Percentiles rank a stretch among this genome's conserved stretches.
These are phyloP conservation scores for Lipomyces sp. DNA, from an alignment of 805 yeast genomes.

Conservation along the genomic window DNA sequence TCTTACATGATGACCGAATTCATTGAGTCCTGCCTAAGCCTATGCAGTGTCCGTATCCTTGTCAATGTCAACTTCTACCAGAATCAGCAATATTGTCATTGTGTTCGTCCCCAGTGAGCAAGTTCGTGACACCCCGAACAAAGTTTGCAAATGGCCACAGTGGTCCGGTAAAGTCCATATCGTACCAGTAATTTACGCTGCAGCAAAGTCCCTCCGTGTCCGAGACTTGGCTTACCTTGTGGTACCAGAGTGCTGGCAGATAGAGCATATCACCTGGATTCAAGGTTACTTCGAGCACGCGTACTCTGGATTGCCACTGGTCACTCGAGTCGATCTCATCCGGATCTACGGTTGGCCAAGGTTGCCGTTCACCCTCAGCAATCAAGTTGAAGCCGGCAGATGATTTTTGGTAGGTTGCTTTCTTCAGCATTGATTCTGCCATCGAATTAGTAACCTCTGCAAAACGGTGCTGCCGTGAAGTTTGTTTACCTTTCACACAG, in stretches of 20 bases:
- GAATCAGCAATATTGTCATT: neutral
- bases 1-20: neutral
- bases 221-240: slow-evolving; percentile 43
- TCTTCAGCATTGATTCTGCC: slow-evolving; percentile 41
- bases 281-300: slow-evolving; percentile 40
- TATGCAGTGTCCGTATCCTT: neutral
- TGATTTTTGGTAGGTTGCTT: slow-evolving; percentile 41
- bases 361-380: slow-evolving; percentile 25
- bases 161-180: slow-evolving; percentile 34
- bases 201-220: slow-evolving; percentile 32
- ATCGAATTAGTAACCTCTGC: too few relatives aligned
- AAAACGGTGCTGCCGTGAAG: too few relatives aligned
- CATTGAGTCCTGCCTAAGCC: neutral
- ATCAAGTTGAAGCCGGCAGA: slow-evolving; percentile 35
- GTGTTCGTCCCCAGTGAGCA: neutral
- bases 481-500: slow-evolving; percentile 22
- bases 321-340: slow-evolving; percentile 11
- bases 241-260: slow-evolving; percentile 51
- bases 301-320: slow-evolving; percentile 18
- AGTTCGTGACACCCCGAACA: slow-evolving; percentile 5
- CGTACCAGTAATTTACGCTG: slow-evolving; percentile 35
- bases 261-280: slow-evolving; percentile 48
- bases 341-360: slow-evolving; percentile 36
- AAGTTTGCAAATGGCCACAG: slow-evolving; percentile 23
- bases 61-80: neutral